Evolutionary conservation across 805 yeast genomes (phyloP).

Genomic region (Metschnikowia matae): DNA sequence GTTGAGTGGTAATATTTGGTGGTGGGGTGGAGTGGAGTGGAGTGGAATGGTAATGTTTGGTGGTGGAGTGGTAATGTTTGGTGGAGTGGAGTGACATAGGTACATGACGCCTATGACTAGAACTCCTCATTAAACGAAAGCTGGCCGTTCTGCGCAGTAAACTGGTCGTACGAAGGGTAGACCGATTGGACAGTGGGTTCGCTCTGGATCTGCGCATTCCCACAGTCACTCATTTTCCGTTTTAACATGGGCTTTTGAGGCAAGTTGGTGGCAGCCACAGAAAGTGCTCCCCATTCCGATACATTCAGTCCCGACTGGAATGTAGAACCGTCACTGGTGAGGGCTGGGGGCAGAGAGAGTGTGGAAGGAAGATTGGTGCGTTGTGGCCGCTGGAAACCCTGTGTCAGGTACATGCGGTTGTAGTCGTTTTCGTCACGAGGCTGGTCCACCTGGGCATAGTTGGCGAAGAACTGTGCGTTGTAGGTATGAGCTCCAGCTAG

Average conservation of each 20-base stretch:
- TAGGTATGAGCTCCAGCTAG: conserved; percentile 12
- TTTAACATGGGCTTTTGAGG: conserved; percentile 8
- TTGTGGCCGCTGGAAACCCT: conserved; percentile 2
- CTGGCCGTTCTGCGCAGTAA: conserved; percentile 39
- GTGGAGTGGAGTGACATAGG: no score
- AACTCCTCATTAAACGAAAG: conserved; percentile 44
- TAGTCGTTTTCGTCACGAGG: background rate
- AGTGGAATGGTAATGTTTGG: no score
- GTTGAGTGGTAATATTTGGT: no score
- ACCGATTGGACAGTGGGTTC: background rate
- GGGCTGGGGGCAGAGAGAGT: conserved; percentile 41
- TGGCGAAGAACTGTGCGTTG: conserved; percentile 4
- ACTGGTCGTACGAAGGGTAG: conserved; percentile 18
- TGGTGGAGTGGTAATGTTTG: no score
- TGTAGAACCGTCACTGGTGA: conserved; percentile 42
- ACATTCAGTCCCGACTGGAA: conserved; percentile 38
- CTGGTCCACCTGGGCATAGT: conserved; percentile 5
- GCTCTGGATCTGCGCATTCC: background rate
- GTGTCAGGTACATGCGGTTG: background rate
- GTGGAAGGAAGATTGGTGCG: conserved; percentile 43
- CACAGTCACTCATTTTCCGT: conserved; percentile 6
- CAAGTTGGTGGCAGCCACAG: conserved; percentile 3
- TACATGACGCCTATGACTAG: background rate
- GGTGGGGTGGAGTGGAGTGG: no score
- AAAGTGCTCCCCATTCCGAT: conserved; percentile 34